Evolutionary conservation across 2,329 filamentous ascomycete species (phyloP).

Genomic region (Ascochyta fabae): DNA sequence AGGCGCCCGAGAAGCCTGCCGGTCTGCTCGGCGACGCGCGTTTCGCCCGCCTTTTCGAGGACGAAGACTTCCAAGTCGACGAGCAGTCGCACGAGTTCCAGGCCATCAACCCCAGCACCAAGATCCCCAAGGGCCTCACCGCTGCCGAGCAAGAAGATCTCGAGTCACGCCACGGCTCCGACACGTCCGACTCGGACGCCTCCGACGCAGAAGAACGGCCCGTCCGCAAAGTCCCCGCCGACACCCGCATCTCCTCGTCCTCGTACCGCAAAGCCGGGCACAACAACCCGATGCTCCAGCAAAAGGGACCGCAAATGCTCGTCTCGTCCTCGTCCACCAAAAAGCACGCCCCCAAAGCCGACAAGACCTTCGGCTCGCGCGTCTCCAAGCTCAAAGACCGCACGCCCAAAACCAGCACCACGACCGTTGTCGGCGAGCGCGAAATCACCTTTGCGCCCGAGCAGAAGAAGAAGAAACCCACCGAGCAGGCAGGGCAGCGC

Average conservation of each 20-base stretch:
- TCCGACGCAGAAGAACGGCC: conserved; percentile 35
- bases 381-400: conserved; percentile 51
- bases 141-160: conserved; percentile 67
- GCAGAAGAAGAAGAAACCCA: conserved; percentile 50
- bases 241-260: conserved; percentile 65
- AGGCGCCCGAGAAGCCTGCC: conserved; percentile 50
- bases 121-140: conserved; percentile 59
- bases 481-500: conserved; percentile 40
- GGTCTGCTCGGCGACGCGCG: conserved; percentile 78
- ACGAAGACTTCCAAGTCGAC: conserved; percentile 91
- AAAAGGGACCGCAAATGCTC: conserved; percentile 54
- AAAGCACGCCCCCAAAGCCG: conserved; percentile 53
- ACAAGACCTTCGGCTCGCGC: conserved; percentile 65
- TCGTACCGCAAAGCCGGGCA: conserved; percentile 67
- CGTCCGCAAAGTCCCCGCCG: conserved; percentile 37
- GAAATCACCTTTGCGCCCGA: conserved; percentile 76
- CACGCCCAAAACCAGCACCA: conserved; percentile 23
- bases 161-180: conserved; percentile 48
- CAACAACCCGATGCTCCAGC: conserved; percentile 43
- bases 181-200: conserved; percentile 41
- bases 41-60: conserved; percentile 88
- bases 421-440: conserved; percentile 59
- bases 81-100: conserved; percentile 88
- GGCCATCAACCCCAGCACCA: conserved; percentile 86
- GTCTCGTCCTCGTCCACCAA: conserved; percentile 57